phyloP scores from a whole-genome alignment of 768 basidiomycete genomes.

The Lyophyllum semitale region DNA sequence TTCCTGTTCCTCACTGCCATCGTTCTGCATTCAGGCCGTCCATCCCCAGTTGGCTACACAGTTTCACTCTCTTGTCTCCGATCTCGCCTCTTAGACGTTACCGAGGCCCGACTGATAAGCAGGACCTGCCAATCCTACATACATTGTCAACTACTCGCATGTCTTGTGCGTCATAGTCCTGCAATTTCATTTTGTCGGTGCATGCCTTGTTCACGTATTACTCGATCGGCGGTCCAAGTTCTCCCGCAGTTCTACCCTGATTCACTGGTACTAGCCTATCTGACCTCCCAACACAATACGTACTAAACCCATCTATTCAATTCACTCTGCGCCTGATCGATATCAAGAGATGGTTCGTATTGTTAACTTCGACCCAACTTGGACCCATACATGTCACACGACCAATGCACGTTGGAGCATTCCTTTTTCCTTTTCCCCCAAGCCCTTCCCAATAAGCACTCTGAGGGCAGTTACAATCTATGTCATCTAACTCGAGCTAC shows the following conservation, averaged over 20 bases:
- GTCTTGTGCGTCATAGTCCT: background rate
- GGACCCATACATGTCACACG: background rate
- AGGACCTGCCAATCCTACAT: background rate
- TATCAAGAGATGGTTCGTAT: conserved; percentile 1
- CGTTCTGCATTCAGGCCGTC: background rate
- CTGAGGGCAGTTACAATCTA: background rate
- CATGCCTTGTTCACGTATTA: background rate
- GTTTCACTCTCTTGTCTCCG: background rate
- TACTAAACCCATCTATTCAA: background rate
- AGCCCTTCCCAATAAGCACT: background rate
- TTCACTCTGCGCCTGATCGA: conserved; percentile 1
- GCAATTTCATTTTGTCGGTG: conserved; percentile 1
- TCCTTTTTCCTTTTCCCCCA: too few species aligned
- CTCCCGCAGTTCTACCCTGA: background rate
- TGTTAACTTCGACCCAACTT: background rate
- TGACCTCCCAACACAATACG: background rate
- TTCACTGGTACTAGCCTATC: background rate
- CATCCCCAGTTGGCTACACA: background rate
- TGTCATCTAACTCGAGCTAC: too few species aligned
- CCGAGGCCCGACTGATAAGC: background rate
- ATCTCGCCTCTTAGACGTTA: background rate
- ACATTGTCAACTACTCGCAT: conserved; percentile 1
- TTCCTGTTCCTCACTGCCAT: background rate
- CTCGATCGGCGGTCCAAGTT: background rate
- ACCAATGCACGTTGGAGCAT: background rate